Conservation (phyloP, 306 rosid species). For the Lupinus albus region DNA sequence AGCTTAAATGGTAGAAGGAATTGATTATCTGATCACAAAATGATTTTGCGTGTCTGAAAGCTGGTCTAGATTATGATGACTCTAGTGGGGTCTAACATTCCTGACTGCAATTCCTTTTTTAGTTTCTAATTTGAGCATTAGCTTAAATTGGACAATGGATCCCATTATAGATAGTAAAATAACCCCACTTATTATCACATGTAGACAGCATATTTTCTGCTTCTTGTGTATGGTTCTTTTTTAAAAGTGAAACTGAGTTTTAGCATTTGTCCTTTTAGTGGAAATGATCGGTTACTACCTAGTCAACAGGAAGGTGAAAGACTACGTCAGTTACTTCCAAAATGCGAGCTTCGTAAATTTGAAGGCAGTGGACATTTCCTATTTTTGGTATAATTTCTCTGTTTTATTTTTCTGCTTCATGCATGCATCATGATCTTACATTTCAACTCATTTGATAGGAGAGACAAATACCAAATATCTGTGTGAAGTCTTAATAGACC, state of each 20-base stretch:
- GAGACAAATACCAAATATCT: conserved; percentile 17
- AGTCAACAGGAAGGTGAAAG: conserved; percentile 70
- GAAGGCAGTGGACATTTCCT: conserved; percentile 75
- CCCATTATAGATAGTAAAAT: background rate
- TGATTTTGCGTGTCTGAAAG: background rate
- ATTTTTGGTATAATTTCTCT: conserved; percentile 65
- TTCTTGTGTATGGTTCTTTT: conserved; percentile 29
- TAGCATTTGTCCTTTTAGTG: conserved; percentile 52
- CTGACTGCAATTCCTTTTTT: background rate
- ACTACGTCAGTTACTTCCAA: conserved; percentile 51
- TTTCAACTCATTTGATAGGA: background rate
- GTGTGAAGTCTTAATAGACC: conserved; percentile 28
- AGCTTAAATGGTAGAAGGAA: conserved; percentile 21
- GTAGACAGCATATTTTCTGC: conserved; percentile 16
- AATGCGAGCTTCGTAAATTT: conserved; percentile 63
- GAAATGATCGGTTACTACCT: conserved; percentile 73
- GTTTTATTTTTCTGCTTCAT: conserved; percentile 24
- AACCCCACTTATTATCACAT: conserved; percentile 14
- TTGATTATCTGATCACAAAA: conserved; percentile 14
- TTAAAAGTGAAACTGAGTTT: conserved; percentile 33
- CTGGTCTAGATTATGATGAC: conserved; percentile 9
- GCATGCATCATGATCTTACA: conserved; percentile 18
- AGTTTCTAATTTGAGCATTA: conserved; percentile 13
- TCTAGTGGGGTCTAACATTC: conserved; percentile 12
- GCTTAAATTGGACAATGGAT: conserved; percentile 12